phyloP scores from a whole-genome alignment of 768 basidiomycete genomes.

The Leucocoprinus sp. region DNA sequence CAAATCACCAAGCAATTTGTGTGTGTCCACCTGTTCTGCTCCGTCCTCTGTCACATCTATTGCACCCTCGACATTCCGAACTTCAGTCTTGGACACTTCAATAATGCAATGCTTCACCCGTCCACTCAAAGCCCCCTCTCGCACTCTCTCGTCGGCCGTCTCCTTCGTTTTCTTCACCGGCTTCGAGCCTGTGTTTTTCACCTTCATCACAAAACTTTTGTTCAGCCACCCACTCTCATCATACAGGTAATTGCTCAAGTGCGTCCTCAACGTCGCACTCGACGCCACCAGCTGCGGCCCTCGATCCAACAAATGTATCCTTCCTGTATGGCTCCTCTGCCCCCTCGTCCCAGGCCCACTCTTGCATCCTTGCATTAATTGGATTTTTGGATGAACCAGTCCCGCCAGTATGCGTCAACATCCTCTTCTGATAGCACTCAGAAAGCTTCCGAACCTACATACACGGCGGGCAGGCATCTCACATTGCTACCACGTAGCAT shows the following conservation, averaged over 20 bases:
- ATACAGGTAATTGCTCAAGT: conserved; percentile 45
- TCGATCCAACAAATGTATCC: conserved; percentile 14
- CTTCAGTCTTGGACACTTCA: conserved; percentile 47
- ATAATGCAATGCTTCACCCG: conserved; percentile 44
- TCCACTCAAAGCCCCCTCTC: conserved; percentile 2
- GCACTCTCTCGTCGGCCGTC: too few species aligned
- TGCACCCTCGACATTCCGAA: conserved; percentile 50
- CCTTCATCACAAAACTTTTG: conserved; percentile 32
- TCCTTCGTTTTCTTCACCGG: conserved; percentile 9
- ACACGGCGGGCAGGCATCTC: too few species aligned
- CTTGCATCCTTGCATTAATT: conserved; percentile 19
- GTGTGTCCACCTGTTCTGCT: conserved; percentile 4
- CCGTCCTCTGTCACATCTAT: conserved; percentile 11
- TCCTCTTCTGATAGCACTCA: conserved; percentile 46
- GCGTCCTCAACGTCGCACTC: conserved; percentile 61
- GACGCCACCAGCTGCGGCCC: conserved; percentile 58
- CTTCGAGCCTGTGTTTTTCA: conserved; percentile 16
- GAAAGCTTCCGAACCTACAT: conserved; percentile 46
- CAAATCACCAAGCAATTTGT: conserved; percentile 6
- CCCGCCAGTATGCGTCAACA: too few species aligned
- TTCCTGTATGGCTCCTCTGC: not conserved
- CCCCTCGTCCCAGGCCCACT: conserved; percentile 11
- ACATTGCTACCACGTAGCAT: too few species aligned
- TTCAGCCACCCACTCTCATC: conserved; percentile 53
- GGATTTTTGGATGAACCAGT: conserved; percentile 37